A percentile compares a stretch with the other conserved stretches of the same genome.
Conservation (phyloP, 495 filamentous ascomycete species). For the Parmelia sp. region DNA sequence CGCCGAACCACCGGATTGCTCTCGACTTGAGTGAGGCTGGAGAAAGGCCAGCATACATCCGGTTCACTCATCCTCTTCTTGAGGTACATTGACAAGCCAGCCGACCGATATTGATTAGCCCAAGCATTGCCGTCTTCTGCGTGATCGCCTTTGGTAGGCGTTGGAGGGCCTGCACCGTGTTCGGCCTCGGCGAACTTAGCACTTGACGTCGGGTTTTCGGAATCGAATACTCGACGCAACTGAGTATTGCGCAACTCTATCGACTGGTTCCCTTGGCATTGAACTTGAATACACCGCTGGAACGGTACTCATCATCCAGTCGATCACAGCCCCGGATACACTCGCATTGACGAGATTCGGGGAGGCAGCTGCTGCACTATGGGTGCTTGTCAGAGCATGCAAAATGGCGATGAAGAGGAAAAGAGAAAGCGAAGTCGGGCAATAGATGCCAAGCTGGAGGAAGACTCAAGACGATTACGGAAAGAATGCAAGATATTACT, state of each 20-base stretch:
- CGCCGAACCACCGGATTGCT: not conserved
- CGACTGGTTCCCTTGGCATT: not conserved
- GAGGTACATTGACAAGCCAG: not conserved
- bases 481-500: slow-evolving; percentile 98
- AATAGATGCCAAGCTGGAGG: slow-evolving; percentile 87
- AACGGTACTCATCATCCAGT: not conserved
- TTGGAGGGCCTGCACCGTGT: not conserved
- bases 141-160: slow-evolving; percentile 1
- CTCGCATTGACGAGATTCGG: not conserved
- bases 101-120: not conserved
- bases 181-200: not conserved
- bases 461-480: slow-evolving; percentile 82
- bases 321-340: not conserved
- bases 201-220: not conserved
- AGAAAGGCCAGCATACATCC: not conserved
- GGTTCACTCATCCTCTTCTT: not conserved
- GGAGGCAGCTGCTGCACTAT: slow-evolving; percentile 45
- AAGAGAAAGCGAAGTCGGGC: slow-evolving; percentile 89
- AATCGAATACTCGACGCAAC: not conserved
- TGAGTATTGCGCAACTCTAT: not conserved
- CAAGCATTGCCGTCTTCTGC: slow-evolving; percentile 1
- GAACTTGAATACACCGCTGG: not conserved
- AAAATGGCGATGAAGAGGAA: slow-evolving; percentile 71
- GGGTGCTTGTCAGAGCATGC: slow-evolving; percentile 83
- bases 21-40: not conserved